A percentile compares a stretch with the other conserved stretches of the same genome.
Conservation (phyloP, 176 grass and related monocot species). For the Elymus sibiricus region DNA sequence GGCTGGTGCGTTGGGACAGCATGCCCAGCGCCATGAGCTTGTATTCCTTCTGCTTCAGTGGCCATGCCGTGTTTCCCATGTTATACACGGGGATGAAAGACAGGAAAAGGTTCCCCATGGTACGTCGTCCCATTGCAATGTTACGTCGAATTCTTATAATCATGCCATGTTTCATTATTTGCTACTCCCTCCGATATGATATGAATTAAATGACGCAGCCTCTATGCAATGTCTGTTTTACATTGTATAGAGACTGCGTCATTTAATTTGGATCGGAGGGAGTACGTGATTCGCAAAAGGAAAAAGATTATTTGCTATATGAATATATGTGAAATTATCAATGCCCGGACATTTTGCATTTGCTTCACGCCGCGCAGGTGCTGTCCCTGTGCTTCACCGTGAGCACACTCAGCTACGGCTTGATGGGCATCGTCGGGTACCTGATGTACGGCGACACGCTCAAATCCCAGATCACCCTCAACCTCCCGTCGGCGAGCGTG, state of each 20-base stretch:
- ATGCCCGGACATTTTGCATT: background rate
- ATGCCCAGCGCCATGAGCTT: slow-evolving; percentile 52
- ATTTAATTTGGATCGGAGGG: too few relatives aligned
- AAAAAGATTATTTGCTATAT: too few relatives aligned
- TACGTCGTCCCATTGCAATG: background rate
- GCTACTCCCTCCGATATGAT: too few relatives aligned
- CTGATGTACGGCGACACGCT: slow-evolving; percentile 43
- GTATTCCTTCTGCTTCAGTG: slow-evolving; percentile 69
- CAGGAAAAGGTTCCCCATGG: slow-evolving; percentile 40
- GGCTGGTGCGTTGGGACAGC: slow-evolving; percentile 37
- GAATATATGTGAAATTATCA: too few relatives aligned
- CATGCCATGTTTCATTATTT: background rate
- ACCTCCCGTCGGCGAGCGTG: slow-evolving; percentile 22
- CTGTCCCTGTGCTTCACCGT: slow-evolving; percentile 33
- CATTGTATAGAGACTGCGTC: too few relatives aligned
- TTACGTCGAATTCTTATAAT: background rate
- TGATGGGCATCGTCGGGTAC: slow-evolving; percentile 39
- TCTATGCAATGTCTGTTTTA: too few relatives aligned
- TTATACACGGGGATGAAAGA: slow-evolving; percentile 54
- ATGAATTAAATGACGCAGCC: too few relatives aligned
- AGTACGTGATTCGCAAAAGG: too few relatives aligned
- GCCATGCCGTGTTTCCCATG: slow-evolving; percentile 63
- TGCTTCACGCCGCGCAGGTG: slow-evolving; percentile 12
- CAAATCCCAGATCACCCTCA: slow-evolving; percentile 40
- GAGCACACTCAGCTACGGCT: slow-evolving; percentile 38